Percentiles rank a stretch among this genome's conserved stretches.
These are phyloP conservation scores for Cutaneotrichosporon cavernicola DNA, from an alignment of 1,284 basidiomycete genomes.

Conservation along the genomic window DNA sequence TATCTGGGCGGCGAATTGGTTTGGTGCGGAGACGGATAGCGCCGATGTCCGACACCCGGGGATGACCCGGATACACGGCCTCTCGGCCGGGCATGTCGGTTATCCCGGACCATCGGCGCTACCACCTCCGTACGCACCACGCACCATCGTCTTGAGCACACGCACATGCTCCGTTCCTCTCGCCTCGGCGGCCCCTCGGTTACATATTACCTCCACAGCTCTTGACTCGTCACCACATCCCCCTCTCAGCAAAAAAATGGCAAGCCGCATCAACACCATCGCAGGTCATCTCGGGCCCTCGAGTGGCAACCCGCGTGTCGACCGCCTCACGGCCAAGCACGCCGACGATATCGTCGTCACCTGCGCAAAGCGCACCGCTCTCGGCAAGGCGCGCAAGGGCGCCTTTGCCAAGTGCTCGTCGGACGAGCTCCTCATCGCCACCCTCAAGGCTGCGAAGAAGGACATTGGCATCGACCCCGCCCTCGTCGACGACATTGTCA, in stretches of 20 bases:
- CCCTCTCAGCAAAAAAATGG: slow-evolving; percentile 3
- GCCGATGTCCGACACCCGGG: no score
- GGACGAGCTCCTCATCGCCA: slow-evolving; percentile 28
- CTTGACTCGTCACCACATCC: background rate
- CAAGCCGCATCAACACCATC: slow-evolving; percentile 17
- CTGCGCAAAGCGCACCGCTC: slow-evolving; percentile 32
- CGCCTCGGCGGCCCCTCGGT: no score
- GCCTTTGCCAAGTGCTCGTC: slow-evolving; percentile 29
- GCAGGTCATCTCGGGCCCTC: slow-evolving; percentile 15
- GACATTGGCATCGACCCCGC: slow-evolving; percentile 26
- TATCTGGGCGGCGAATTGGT: no score
- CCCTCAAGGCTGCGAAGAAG: slow-evolving; percentile 26
- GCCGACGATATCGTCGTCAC: slow-evolving; percentile 26
- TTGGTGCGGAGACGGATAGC: no score
- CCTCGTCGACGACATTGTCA: slow-evolving; percentile 29
- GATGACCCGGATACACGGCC: no score
- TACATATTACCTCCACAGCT: no score
- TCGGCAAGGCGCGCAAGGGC: slow-evolving; percentile 34
- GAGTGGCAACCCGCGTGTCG: slow-evolving; percentile 11
- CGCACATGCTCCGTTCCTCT: no score
- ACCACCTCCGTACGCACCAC: no score
- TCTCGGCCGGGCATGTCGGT: no score
- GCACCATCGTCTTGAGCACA: no score
- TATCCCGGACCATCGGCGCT: no score
- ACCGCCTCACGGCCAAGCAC: slow-evolving; percentile 14